Evolutionary conservation across 192 early-diverging fungal species (phyloP), one percentile per base, ranked within the genome.

Genomic region (Coemansia sp.): DNA sequence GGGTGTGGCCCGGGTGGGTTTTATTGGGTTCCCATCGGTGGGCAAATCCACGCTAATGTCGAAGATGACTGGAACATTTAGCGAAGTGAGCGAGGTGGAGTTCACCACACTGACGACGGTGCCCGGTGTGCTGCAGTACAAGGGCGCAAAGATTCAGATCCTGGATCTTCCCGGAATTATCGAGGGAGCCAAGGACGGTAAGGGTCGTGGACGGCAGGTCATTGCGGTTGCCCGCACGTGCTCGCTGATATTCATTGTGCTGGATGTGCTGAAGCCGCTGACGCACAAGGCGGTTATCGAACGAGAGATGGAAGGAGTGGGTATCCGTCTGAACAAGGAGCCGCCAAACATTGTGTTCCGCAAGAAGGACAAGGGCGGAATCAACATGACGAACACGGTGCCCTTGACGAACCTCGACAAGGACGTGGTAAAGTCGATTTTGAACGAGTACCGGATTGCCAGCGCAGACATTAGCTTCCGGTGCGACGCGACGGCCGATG

Each of bases 61-160:
- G 53, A 99, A 97, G 74, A 69, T 99, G 68, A 97, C 97, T 1
- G 95, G 95, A 57, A 96, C 94, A 19, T 90, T 93, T 79, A 96
- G 94, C 51, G 97, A 96, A 85, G 94, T 95, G 23, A 94, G 91
- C 68, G 93, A 91, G 31, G 94, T 97, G 65, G 97, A 99, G 79
- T 99, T 99, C 84, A 99, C 97, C 57, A 99, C 97, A n/a, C 83
- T 99, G 52, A 97, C 96, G 16, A 97, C 95, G 8, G 94, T 98
- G 16, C 96, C 96, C n/a, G 96, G 96, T 72, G 88, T 96, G 21
- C 72, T 91, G 55, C 90, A 94, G 65, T 96, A 97, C 77, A 97
- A 97, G 80, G 97, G 95, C 57, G 97, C 97, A 6, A 97, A 98
- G 78, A 87, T 98, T 78, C 97, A 98, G 85, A 94, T 98, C 75